These are phyloP conservation scores for Vigna radiata DNA, from an alignment of 306 rosid species.

Conservation along the genomic window DNA sequence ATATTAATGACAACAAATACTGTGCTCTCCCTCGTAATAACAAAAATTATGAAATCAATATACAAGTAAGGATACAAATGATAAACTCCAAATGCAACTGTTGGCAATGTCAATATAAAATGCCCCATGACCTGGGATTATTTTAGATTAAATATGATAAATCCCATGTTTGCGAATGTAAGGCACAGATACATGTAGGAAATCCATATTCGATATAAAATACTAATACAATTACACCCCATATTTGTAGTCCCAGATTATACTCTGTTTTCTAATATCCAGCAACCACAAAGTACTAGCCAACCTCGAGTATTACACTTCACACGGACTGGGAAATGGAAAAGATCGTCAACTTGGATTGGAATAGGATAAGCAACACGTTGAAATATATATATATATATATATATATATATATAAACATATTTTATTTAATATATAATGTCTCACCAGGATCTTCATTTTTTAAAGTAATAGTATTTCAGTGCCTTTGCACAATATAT, in stretches of 20 bases:
- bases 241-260: neutral
- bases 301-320: neutral
- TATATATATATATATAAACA: neutral
- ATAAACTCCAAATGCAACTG: slow-evolving; percentile 18
- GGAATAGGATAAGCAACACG: neutral
- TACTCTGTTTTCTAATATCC: neutral
- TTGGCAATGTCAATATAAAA: neutral
- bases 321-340: neutral
- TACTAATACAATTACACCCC: neutral
- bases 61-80: neutral
- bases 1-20: slow-evolving; percentile 33
- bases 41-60: slow-evolving; percentile 22
- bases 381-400: neutral
- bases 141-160: neutral
- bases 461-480: neutral
- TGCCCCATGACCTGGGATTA: neutral
- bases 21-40: slow-evolving; percentile 11
- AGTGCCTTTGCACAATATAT: neutral
- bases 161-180: neutral
- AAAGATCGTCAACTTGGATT: neutral
- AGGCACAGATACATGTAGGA: neutral
- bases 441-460: neutral
- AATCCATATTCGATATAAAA: neutral
- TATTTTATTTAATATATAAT: neutral
- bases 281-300: neutral